Evolutionary conservation across 1,284 basidiomycete species (phyloP).

Genomic region (Pseudozyma pruni): DNA sequence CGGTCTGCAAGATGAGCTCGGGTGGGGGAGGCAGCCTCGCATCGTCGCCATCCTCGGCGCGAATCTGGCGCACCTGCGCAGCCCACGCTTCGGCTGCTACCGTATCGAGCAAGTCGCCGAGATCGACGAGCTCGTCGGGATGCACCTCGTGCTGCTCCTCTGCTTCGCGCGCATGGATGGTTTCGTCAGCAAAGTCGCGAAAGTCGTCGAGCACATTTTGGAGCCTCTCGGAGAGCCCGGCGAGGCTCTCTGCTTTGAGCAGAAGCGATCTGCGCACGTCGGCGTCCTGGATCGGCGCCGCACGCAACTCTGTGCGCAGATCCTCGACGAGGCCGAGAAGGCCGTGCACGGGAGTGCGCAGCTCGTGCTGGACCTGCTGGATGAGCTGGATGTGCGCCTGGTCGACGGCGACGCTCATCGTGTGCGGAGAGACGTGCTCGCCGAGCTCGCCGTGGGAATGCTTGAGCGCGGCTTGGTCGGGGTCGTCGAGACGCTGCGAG

Average conservation of each 20-base stretch:
- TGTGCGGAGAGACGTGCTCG: slow-evolving; percentile 26
- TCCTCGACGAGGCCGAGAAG: slow-evolving; percentile 35
- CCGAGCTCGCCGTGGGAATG: slow-evolving; percentile 22
- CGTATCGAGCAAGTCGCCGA: slow-evolving; percentile 37
- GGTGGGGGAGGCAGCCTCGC: slow-evolving; percentile 53
- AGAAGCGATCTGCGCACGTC: slow-evolving; percentile 16
- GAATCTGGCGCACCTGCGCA: slow-evolving; percentile 45
- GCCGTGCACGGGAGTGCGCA: slow-evolving; percentile 52
- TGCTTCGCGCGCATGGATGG: slow-evolving; percentile 31
- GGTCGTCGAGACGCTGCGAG: slow-evolving; percentile 29
- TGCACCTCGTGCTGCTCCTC: slow-evolving; percentile 27
- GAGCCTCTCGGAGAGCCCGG: slow-evolving; percentile 40
- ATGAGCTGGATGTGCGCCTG: slow-evolving; percentile 50
- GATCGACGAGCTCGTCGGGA: slow-evolving; percentile 38
- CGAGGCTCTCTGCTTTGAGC: slow-evolving; percentile 26
- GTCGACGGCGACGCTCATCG: slow-evolving; percentile 39
- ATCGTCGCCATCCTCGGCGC: slow-evolving; percentile 47
- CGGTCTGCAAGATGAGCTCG: slow-evolving; percentile 50
- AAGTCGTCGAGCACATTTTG: slow-evolving; percentile 45
- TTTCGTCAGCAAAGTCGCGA: slow-evolving; percentile 44
- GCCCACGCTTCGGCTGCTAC: slow-evolving; percentile 42
- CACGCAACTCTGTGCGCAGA: slow-evolving; percentile 21
- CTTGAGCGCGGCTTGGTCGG: slow-evolving; percentile 1
- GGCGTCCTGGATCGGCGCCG: slow-evolving; percentile 8
- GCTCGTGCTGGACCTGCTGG: slow-evolving; percentile 55